Evolutionary conservation across 305 asterid species (phyloP), one percentile per base, ranked within the genome.

Genomic region (Coffea humblotiana): DNA sequence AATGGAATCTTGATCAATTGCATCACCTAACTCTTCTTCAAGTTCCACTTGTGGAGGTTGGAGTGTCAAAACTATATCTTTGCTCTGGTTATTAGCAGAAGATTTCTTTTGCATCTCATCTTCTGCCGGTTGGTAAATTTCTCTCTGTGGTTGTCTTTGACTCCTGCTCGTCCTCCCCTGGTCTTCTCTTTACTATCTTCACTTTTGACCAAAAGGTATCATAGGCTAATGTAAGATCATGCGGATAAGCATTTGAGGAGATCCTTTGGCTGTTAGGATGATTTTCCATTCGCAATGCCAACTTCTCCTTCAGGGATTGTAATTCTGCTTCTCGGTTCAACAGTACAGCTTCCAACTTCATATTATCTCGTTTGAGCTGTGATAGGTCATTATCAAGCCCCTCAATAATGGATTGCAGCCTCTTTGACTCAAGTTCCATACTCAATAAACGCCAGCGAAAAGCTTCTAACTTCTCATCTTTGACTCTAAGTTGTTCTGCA

Each of bases 341-440:
- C 27, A 93, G 77, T 47, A 84, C 54, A 40, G 87, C 73, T 79
- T 93, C 94, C 77, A 93, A 67, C 81, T 88, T 94, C 89, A 80
- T 67, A 69, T 92, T 93, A 58, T 91, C 94, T 67, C 89, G 90
- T 82, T 88, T 86, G 77, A 95, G 91, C 71, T 85, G 90, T 18
- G 84, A 40, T 56, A 92, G 83, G 19, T 91, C 91, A 15, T 82
- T 88, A 35, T 92, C 90, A 13, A 89, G 87, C 76, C 89, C 89
- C 79, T 92, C 96, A 23, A 91, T 49, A 51, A 86, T 91, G 0
- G 96, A 83, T 52, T 90, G 90, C 76, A 92, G 13, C 85, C 91
- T 85, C 88, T 93, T 93, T 5, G 97, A 91, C 82, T 93, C 98
- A 11, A 92, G 79, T 65, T 95, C 98, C 97, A 82, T 88, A 88